Evolutionary conservation across 257 asterid species (phyloP).

Genomic region (Cruciata laevipes): DNA sequence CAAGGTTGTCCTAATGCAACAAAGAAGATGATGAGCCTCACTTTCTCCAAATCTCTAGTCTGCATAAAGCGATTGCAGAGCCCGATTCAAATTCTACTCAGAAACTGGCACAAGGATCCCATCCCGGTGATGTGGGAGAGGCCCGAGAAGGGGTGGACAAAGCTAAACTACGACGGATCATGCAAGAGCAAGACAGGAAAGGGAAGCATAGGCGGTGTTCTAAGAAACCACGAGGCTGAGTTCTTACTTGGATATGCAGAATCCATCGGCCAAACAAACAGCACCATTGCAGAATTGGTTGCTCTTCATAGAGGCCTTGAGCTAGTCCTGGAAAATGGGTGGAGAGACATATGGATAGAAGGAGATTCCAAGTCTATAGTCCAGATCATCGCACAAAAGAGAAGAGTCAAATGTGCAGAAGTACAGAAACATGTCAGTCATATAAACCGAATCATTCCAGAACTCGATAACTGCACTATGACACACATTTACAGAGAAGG

Average conservation of each 20-base stretch:
- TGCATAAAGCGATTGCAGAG: slow-evolving; percentile 12
- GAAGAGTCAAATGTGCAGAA: slow-evolving; percentile 32
- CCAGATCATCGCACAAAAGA: slow-evolving; percentile 37
- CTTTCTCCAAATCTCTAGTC: slow-evolving; percentile 27
- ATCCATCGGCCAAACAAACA: slow-evolving; percentile 47
- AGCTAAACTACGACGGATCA: slow-evolving; percentile 72
- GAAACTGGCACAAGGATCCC: slow-evolving; percentile 42
- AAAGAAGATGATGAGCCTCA: slow-evolving; percentile 16
- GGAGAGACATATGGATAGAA: slow-evolving; percentile 60
- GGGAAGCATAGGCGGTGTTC: slow-evolving; percentile 64
- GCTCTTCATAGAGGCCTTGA: slow-evolving; percentile 72
- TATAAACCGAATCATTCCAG: slow-evolving; percentile 42
- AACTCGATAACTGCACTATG: slow-evolving; percentile 32
- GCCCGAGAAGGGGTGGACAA: slow-evolving; percentile 63
- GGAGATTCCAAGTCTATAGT: slow-evolving; percentile 63
- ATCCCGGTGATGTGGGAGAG: slow-evolving; percentile 47
- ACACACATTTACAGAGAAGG: slow-evolving; percentile 68
- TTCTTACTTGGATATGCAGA: slow-evolving; percentile 67
- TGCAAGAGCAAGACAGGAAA: slow-evolving; percentile 60
- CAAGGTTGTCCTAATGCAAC: not conserved
- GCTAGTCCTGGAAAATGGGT: slow-evolving; percentile 52
- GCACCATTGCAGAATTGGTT: slow-evolving; percentile 55
- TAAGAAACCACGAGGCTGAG: slow-evolving; percentile 57
- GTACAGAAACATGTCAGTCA: slow-evolving; percentile 33
- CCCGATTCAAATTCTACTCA: slow-evolving; percentile 24